phyloP scores from a whole-genome alignment of 1,139 yeast genomes.

The Magnusiomyces magnusii region DNA sequence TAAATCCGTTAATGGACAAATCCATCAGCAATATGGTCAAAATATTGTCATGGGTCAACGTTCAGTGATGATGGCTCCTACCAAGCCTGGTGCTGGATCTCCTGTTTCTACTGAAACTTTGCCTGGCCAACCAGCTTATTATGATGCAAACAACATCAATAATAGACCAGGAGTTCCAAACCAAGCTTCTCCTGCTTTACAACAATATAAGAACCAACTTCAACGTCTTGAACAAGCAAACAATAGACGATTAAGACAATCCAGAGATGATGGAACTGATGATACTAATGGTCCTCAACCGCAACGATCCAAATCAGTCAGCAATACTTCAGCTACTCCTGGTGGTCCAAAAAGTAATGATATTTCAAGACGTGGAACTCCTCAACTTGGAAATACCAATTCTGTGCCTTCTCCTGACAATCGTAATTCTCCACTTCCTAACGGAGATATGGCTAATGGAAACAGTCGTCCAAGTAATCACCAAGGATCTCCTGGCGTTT shows the following conservation, averaged over 20 bases:
- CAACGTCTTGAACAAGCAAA: conserved; percentile 10
- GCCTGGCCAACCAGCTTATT: conserved; percentile 1
- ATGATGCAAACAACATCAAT: conserved; percentile 16
- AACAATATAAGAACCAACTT: conserved; percentile 13
- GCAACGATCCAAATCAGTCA: conserved; percentile 14
- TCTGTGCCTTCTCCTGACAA: conserved; percentile 22
- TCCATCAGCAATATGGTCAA: conserved; percentile 11
- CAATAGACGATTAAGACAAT: conserved; percentile 17
- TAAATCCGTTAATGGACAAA: conserved; percentile 9
- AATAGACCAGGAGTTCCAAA: conserved; percentile 10
- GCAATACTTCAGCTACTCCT: conserved; percentile 18
- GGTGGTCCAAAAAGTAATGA: conserved; percentile 16
- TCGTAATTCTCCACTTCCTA: conserved; percentile 7
- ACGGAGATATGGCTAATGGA: conserved; percentile 16
- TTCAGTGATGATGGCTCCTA: conserved; percentile 7
- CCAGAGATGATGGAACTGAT: conserved; percentile 34
- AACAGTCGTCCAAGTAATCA: conserved; percentile 8
- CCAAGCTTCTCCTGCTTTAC: conserved; percentile 12
- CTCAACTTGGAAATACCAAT: conserved; percentile 29
- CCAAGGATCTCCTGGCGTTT: conserved; percentile 3
- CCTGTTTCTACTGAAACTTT: conserved; percentile 7
- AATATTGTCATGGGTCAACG: conserved; percentile 11
- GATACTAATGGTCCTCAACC: conserved; percentile 13
- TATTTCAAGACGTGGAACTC: conserved; percentile 23
- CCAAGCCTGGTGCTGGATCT: conserved; percentile 9